Conservation (phyloP, 306 rosid species). For the Cercis canadensis region DNA sequence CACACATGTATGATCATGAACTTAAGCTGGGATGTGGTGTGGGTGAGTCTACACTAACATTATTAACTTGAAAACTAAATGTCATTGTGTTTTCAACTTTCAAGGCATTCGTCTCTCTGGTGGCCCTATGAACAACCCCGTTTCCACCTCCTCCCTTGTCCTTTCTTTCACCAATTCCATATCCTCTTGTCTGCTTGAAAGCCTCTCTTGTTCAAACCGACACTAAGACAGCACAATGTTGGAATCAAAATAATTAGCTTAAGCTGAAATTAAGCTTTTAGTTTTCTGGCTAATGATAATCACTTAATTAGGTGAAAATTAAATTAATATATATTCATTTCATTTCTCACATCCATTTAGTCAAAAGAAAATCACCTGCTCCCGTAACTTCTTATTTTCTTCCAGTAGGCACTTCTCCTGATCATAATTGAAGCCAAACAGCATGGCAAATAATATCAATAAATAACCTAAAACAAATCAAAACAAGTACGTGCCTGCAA, state of each 20-base stretch:
- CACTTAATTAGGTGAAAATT: too few relatives aligned
- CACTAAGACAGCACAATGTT: slow-evolving; percentile 40
- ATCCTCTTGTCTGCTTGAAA: slow-evolving; percentile 18
- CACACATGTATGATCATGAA: too few relatives aligned
- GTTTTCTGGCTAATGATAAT: too few relatives aligned
- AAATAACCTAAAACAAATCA: neutral
- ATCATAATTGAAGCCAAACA: neutral
- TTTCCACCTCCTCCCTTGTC: slow-evolving; percentile 63
- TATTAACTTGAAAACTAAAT: too few relatives aligned
- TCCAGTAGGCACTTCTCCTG: slow-evolving; percentile 66
- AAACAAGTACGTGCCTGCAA: neutral
- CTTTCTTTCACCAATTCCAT: neutral
- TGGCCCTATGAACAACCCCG: slow-evolving; percentile 77
- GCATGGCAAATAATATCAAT: neutral
- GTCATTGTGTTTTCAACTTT: neutral
- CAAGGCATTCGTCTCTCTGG: slow-evolving; percentile 49
- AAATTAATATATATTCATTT: too few relatives aligned
- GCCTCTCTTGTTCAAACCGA: slow-evolving; percentile 30
- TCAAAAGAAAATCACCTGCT: slow-evolving; percentile 47
- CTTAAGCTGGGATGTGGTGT: too few relatives aligned
- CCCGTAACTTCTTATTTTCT: slow-evolving; percentile 60
- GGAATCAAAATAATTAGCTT: too few relatives aligned
- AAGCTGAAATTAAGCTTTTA: too few relatives aligned
- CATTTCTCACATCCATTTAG: neutral
- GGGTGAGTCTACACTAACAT: too few relatives aligned